These are phyloP conservation scores for Penicillium italicum DNA, from an alignment of 2,329 filamentous ascomycete species.

Conservation along the genomic window DNA sequence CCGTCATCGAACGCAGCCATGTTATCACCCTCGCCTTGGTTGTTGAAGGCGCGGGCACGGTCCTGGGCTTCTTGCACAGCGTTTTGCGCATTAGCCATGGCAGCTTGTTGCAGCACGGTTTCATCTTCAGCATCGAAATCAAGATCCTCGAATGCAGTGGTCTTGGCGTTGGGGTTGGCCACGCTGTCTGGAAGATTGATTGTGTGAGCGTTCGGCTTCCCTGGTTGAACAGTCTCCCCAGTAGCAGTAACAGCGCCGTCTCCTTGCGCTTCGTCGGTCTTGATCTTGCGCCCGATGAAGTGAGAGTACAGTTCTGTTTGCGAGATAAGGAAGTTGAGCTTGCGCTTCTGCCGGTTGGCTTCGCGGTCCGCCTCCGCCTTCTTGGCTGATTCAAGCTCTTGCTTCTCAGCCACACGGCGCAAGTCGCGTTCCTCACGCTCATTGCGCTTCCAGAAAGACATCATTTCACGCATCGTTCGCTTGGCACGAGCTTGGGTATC, in stretches of 20 bases:
- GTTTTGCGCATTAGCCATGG: slow-evolving; percentile 92
- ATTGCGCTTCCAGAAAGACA: slow-evolving; percentile 98
- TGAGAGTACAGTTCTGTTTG: slow-evolving; percentile 98
- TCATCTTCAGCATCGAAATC: slow-evolving; percentile 97
- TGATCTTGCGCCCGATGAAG: slow-evolving; percentile 99
- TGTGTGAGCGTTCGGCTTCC: slow-evolving; percentile 38
- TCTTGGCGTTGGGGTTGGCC: slow-evolving; percentile 59
- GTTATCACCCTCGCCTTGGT: slow-evolving; percentile 57
- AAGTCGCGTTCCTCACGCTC: slow-evolving; percentile 95
- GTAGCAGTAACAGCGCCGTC: slow-evolving; percentile 66
- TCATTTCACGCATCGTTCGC: slow-evolving; percentile 99
- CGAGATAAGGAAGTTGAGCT: slow-evolving; percentile 98
- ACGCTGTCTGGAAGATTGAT: slow-evolving; percentile 49
- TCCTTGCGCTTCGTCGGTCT: slow-evolving; percentile 92
- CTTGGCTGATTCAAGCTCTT: slow-evolving; percentile 93
- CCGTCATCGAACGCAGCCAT: slow-evolving; percentile 81
- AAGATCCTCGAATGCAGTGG: slow-evolving; percentile 90
- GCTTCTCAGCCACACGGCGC: slow-evolving; percentile 87
- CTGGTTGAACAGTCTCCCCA: slow-evolving; percentile 40
- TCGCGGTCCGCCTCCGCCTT: slow-evolving; percentile 97
- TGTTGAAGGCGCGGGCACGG: slow-evolving; percentile 90
- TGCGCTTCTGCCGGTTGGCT: slow-evolving; percentile 94
- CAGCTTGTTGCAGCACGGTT: slow-evolving; percentile 71
- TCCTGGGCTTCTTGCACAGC: slow-evolving; percentile 92
- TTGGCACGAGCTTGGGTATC: slow-evolving; percentile 96